A percentile compares a stretch with the other conserved stretches of the same genome.
Evolutionary conservation across 2,329 filamentous ascomycete species (phyloP).

Genomic region (Cyphellophora europaea): DNA sequence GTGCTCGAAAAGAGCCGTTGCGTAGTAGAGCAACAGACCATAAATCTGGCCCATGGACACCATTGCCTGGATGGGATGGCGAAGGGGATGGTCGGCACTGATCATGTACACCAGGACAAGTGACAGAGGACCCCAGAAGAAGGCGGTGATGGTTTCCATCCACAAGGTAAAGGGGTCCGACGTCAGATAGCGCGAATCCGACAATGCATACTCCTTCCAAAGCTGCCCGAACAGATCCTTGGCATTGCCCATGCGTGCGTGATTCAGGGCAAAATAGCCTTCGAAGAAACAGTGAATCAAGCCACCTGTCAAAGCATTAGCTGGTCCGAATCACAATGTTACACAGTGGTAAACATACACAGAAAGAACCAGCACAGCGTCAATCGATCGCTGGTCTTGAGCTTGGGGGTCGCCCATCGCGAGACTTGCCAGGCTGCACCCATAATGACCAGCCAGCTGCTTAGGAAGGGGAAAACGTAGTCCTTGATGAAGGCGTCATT

Average conservation of each 20-base stretch:
- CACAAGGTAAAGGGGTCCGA: constrained; percentile 77
- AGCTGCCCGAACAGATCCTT: constrained; percentile 72
- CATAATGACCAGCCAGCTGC: constrained; percentile 49
- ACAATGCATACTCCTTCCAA: constrained; percentile 87
- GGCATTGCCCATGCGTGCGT: constrained; percentile 53
- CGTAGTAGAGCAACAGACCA: constrained; percentile 55
- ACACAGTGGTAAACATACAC: too few relatives aligned
- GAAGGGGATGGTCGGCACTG: constrained; percentile 43
- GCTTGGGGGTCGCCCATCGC: too few relatives aligned
- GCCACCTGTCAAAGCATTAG: too few relatives aligned
- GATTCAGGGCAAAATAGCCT: constrained; percentile 70
- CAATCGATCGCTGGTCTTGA: too few relatives aligned
- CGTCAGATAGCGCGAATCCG: constrained; percentile 78
- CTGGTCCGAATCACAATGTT: too few relatives aligned
- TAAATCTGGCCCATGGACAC: constrained; percentile 57
- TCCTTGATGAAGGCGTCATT: constrained; percentile 54
- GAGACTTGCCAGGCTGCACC: constrained; percentile 47
- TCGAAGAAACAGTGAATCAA: constrained; percentile 71
- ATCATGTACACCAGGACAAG: constrained; percentile 48
- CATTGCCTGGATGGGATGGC: constrained; percentile 50
- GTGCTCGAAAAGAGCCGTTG: constrained; percentile 53
- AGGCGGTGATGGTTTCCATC: constrained; percentile 73
- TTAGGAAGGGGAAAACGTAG: constrained; percentile 52
- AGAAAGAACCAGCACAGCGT: too few relatives aligned
- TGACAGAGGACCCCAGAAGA: constrained; percentile 56